Conservation (phyloP, 2,329 filamentous ascomycete species). For the Coleophoma cylindrospora region DNA sequence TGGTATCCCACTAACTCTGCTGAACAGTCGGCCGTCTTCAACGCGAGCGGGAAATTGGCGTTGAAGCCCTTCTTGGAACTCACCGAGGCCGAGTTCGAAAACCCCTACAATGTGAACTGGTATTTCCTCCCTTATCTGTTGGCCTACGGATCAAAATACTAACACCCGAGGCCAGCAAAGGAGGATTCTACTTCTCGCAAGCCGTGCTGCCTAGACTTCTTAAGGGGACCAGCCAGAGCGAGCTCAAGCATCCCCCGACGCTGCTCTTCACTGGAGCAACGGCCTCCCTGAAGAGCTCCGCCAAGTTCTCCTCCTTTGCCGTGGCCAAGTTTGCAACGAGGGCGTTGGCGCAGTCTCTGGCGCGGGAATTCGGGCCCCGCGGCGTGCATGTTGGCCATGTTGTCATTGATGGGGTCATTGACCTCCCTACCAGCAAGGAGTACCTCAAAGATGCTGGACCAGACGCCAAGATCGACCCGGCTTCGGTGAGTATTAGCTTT, state of each 20-base stretch:
- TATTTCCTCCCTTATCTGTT: conserved; percentile 26
- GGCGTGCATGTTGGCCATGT: conserved; percentile 78
- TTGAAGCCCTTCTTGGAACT: conserved; percentile 52
- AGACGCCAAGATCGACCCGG: conserved; percentile 62
- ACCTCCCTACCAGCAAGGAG: conserved; percentile 63
- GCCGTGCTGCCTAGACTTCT: conserved; percentile 59
- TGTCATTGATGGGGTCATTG: conserved; percentile 77
- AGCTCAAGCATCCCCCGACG: conserved; percentile 57
- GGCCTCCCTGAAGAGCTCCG: conserved; percentile 67
- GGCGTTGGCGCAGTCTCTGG: conserved; percentile 70
- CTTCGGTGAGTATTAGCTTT: conserved; percentile 50
- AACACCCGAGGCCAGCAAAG: background rate
- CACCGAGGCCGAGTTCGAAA: conserved; percentile 39
- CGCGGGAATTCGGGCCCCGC: conserved; percentile 74
- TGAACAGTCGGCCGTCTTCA: conserved; percentile 62
- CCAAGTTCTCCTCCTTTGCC: conserved; percentile 64
- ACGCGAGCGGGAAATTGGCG: conserved; percentile 45
- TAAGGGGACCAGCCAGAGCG: conserved; percentile 46
- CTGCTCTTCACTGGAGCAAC: conserved; percentile 83
- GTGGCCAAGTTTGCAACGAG: conserved; percentile 73
- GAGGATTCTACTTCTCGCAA: conserved; percentile 38
- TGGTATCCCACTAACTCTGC: conserved; percentile 40
- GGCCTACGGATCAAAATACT: too few relatives aligned
- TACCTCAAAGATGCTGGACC: conserved; percentile 35
- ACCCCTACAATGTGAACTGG: conserved; percentile 38